These are phyloP conservation scores for Metarhizium humberi DNA, from an alignment of 2,329 filamentous ascomycete genomes.

Conservation along the genomic window DNA sequence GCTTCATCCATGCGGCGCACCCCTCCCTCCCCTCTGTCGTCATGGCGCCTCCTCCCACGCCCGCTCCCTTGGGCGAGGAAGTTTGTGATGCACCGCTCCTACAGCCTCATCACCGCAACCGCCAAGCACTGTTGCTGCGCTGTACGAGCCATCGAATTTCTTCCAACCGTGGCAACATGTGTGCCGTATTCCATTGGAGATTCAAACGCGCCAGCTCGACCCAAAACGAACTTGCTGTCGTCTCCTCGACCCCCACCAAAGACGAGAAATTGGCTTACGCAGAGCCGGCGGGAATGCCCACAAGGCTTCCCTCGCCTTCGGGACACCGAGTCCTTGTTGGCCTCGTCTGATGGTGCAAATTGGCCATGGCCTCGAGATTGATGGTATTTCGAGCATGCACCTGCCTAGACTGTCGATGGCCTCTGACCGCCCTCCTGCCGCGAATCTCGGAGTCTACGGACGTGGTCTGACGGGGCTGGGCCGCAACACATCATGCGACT, in stretches of 20 bases:
- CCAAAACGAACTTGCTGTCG: background rate
- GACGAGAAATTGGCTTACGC: slow-evolving; percentile 1
- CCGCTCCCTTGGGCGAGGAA: background rate
- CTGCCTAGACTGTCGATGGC: background rate
- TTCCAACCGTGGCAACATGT: background rate
- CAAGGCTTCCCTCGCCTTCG: background rate
- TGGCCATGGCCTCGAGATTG: background rate
- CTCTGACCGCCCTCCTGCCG: slow-evolving; percentile 2
- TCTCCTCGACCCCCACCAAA: background rate
- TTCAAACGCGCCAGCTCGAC: background rate
- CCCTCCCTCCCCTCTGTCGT: slow-evolving; percentile 28
- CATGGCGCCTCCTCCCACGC: slow-evolving; percentile 18
- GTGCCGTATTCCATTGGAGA: background rate
- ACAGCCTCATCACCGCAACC: background rate
- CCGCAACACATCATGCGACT: background rate
- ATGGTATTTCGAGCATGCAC: background rate
- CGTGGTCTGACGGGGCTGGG: background rate
- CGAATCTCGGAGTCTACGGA: background rate
- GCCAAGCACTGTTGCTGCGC: background rate
- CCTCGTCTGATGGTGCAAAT: background rate
- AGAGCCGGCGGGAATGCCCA: background rate
- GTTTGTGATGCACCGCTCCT: background rate
- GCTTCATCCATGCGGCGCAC: slow-evolving; percentile 10
- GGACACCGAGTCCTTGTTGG: background rate
- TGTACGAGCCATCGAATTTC: background rate